These are phyloP conservation scores for Xylariales sp. DNA, from an alignment of 2,329 filamentous ascomycete species.

Conservation along the genomic window DNA sequence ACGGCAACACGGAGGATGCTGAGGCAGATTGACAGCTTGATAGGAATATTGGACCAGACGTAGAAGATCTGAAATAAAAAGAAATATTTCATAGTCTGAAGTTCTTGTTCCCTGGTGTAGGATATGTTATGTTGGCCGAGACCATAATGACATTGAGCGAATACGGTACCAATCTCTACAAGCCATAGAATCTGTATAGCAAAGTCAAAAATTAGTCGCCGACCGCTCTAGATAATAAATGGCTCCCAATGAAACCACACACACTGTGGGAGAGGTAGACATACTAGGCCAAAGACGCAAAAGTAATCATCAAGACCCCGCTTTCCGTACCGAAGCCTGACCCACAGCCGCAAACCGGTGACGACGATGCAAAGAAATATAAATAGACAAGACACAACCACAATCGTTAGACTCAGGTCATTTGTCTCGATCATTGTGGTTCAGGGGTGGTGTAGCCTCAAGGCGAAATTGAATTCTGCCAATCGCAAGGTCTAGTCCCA, in stretches of 20 bases:
- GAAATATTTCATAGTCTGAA: constrained; percentile 5
- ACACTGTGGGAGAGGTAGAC: background rate
- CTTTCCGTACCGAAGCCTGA: background rate
- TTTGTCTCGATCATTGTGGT: no score
- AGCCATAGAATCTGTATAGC: constrained; percentile 5
- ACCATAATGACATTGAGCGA: constrained; percentile 6
- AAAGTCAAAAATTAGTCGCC: background rate
- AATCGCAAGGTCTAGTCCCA: no score
- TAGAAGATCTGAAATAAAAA: constrained; percentile 10
- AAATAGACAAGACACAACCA: background rate
- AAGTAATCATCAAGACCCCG: background rate
- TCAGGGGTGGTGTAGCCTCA: no score
- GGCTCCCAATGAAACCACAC: background rate
- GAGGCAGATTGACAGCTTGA: constrained; percentile 8
- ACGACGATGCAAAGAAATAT: background rate
- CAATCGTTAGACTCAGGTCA: no score
- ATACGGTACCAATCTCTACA: constrained; percentile 2
- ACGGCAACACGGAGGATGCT: constrained; percentile 1
- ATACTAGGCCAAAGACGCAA: background rate
- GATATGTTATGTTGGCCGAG: constrained; percentile 4
- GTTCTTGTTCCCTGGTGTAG: constrained; percentile 3
- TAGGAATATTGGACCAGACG: constrained; percentile 8
- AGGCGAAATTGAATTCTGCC: no score
- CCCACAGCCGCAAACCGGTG: background rate
- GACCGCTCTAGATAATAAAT: background rate